Base-by-base conservation (phyloP, 2,329 filamentous ascomycete species). In the Dactylonectria estremocensis region DNA sequence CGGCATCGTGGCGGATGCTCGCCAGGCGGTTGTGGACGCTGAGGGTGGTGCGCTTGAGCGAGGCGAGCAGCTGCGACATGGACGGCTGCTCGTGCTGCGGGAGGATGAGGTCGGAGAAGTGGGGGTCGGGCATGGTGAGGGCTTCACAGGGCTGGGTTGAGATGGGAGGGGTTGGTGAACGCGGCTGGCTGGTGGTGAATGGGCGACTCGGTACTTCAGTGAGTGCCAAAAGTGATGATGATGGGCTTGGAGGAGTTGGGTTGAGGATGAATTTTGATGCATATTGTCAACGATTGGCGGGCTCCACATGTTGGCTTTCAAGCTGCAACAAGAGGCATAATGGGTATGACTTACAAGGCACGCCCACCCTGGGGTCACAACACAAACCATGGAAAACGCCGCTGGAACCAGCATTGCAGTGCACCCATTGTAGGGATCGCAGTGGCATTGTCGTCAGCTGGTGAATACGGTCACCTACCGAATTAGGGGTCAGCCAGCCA, bases 21-120 rank as follows among this genome's bases (percentile, higher is more conserved):
- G 84, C 83, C 13, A 99, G 89, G 16, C 95, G 92, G 83, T 98
- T 97, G 71, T 89, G 87, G 69, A 96, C 89, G 69, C 92, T 93
- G 56, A 97, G 88, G 22, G 93, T 92, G 22, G 92, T 90, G 73
- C 92, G 90, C 78, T 92, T 94, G 68, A 97, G 88, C 35, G 92
- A 91, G 55, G 88, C 85, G 14, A 97, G 89, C 4, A 90, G 91
- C 70, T 88, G 87, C 37, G 90, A 93, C 77, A 95, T 89, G 71
- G 91, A 93, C 75, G 95, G 88, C 70, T 91, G 89, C 76, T 87
- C 86, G 73, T 87, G 85, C 31, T 83, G 80, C 58, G 87, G 79
- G 80, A 89, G 85, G 73, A 88, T 78, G 71, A 87, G 76, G 75
- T 86, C 81, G 28, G 84, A 82, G 45, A 76, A 76, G 66, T 71